phyloP scores from a whole-genome alignment of 139 green algal species.

The Volvox africanus region DNA sequence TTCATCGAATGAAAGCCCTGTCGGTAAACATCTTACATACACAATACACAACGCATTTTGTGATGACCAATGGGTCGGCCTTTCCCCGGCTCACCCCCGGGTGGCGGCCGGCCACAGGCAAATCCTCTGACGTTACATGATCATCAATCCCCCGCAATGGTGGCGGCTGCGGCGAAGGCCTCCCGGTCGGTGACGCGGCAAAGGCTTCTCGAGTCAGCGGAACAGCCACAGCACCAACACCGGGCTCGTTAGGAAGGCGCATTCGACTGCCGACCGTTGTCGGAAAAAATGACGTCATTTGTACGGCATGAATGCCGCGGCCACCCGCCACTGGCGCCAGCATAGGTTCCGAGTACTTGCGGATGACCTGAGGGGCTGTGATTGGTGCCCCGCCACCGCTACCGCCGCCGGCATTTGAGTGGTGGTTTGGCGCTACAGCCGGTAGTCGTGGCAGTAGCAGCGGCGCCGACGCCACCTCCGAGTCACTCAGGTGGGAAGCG shows the following conservation, averaged over 20 bases:
- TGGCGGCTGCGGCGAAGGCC: neutral
- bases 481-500: neutral
- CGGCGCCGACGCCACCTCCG: neutral
- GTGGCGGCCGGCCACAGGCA: too few relatives aligned
- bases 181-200: neutral
- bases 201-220: too few relatives aligned
- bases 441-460: neutral
- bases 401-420: too few relatives aligned
- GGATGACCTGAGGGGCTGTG: neutral
- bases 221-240: neutral
- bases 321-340: neutral
- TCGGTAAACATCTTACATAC: too few relatives aligned
- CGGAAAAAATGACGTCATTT: neutral
- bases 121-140: too few relatives aligned
- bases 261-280: too few relatives aligned
- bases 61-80: too few relatives aligned
- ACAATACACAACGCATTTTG: neutral
- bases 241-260: neutral
- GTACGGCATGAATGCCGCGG: neutral
- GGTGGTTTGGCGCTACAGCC: neutral
- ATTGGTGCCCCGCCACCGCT: neutral
- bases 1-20: too few relatives aligned
- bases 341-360: neutral
- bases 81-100: too few relatives aligned
- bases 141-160: neutral